Evolutionary conservation across 1,284 basidiomycete genomes (phyloP).

Genomic region (Xerocomus nothofagi): DNA sequence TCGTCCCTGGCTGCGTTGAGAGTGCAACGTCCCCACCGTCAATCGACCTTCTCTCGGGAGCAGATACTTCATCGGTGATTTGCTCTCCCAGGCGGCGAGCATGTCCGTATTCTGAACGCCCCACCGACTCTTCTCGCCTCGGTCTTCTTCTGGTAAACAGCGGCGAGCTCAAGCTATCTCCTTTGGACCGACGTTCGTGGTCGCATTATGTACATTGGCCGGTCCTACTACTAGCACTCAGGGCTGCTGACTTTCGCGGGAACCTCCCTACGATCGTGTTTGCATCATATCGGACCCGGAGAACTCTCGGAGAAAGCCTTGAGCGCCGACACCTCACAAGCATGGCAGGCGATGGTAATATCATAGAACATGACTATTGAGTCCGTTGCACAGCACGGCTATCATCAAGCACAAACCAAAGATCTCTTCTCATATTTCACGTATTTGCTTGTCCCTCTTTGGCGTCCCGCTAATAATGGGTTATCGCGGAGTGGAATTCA

Average conservation of each 20-base stretch:
- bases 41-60: conserved; percentile 14
- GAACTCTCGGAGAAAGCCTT: conserved; percentile 23
- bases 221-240: conserved; percentile 9
- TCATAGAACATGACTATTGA: conserved; percentile 29
- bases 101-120: conserved; percentile 3
- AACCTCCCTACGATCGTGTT: conserved; percentile 10
- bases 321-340: conserved; percentile 34
- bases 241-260: conserved; percentile 31
- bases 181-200: too few species aligned
- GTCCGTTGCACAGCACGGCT: conserved; percentile 33
- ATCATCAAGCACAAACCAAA: conserved; percentile 33
- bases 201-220: background rate
- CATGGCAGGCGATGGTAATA: conserved; percentile 30
- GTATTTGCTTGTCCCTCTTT: conserved; percentile 25
- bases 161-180: too few species aligned
- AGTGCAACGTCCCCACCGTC: conserved; percentile 2
- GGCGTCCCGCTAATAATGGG: conserved; percentile 14
- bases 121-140: conserved; percentile 2
- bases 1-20: conserved; percentile 20
- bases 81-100: background rate
- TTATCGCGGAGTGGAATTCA: conserved; percentile 29
- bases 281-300: conserved; percentile 26
- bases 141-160: too few species aligned
- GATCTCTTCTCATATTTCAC: conserved; percentile 25
- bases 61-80: conserved; percentile 17